A percentile compares a stretch with the other conserved stretches of the same genome.
These are phyloP conservation scores for Fraxinus pennsylvanica DNA, from an alignment of 257 asterid genomes.

Conservation along the genomic window DNA sequence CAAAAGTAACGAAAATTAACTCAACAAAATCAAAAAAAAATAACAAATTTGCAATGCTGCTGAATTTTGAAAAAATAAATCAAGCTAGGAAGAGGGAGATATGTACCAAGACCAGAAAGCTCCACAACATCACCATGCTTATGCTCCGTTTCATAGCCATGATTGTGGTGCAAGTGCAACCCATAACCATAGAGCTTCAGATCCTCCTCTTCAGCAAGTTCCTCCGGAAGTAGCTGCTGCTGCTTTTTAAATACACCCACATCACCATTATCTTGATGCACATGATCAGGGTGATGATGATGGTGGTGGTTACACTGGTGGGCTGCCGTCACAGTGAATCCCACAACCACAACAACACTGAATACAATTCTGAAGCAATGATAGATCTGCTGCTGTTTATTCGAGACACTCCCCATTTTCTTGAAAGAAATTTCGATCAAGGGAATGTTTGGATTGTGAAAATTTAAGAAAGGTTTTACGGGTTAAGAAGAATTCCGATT, in stretches of 20 bases:
- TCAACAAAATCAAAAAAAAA: not conserved
- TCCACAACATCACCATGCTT: constrained; percentile 34
- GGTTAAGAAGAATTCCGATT: constrained; percentile 42
- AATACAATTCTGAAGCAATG: constrained; percentile 6
- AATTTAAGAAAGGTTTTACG: constrained; percentile 30
- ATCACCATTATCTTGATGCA: constrained; percentile 35
- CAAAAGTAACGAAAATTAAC: not conserved
- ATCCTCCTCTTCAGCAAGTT: constrained; percentile 95
- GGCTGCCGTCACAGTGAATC: constrained; percentile 44
- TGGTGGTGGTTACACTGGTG: constrained; percentile 63
- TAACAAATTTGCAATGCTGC: not conserved
- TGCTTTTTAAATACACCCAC: constrained; percentile 27
- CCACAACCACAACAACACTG: constrained; percentile 37
- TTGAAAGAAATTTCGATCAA: not conserved
- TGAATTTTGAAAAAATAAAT: not conserved
- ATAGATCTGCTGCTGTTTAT: constrained; percentile 42
- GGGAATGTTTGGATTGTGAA: not conserved
- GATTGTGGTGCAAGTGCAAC: constrained; percentile 32
- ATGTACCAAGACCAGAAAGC: constrained; percentile 72
- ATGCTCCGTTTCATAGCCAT: constrained; percentile 25
- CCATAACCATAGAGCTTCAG: constrained; percentile 62
- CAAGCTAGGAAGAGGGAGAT: not conserved
- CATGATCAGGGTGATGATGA: constrained; percentile 37
- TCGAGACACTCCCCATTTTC: constrained; percentile 30
- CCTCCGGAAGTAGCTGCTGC: constrained; percentile 63